Percentiles rank a stretch among this genome's conserved stretches.
These are phyloP conservation scores for Globisporangium emineosum DNA, from an alignment of 352 stramenopile genomes.

Conservation along the genomic window DNA sequence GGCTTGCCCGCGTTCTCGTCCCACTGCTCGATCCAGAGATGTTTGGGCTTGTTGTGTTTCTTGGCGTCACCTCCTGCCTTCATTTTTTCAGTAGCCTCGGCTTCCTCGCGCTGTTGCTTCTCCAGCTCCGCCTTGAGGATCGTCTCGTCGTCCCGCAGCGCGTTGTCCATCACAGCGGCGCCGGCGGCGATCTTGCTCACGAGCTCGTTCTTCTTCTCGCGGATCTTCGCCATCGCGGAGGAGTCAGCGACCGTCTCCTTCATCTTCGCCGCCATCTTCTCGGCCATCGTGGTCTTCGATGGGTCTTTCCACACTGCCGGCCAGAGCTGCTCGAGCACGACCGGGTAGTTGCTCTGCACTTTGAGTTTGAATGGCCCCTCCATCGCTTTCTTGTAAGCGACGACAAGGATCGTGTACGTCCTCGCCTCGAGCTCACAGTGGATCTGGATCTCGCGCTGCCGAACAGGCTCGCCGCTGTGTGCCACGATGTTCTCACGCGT, in stretches of 20 bases:
- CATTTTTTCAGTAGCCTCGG: slow-evolving; percentile 11
- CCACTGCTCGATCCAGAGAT: slow-evolving; percentile 76
- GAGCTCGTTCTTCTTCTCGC: slow-evolving; percentile 74
- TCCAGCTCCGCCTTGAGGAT: slow-evolving; percentile 57
- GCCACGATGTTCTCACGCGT: slow-evolving; percentile 69
- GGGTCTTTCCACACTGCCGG: slow-evolving; percentile 72
- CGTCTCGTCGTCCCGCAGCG: slow-evolving; percentile 62
- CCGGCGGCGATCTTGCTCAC: slow-evolving; percentile 62
- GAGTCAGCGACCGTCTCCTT: slow-evolving; percentile 67
- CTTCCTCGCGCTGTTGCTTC: slow-evolving; percentile 44
- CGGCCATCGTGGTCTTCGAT: slow-evolving; percentile 35
- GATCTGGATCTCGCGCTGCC: slow-evolving; percentile 73
- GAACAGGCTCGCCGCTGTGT: slow-evolving; percentile 70
- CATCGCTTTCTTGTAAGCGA: slow-evolving; percentile 86
- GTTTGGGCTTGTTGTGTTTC: slow-evolving; percentile 22
- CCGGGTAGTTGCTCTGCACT: slow-evolving; percentile 85
- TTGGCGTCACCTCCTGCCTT: slow-evolving; percentile 25
- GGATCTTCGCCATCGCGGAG: slow-evolving; percentile 41
- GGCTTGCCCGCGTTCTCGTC: slow-evolving; percentile 69
- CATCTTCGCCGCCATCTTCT: slow-evolving; percentile 62
- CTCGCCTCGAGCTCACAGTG: slow-evolving; percentile 70
- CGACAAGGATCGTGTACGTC: slow-evolving; percentile 87
- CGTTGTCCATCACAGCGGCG: slow-evolving; percentile 61
- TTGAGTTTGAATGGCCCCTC: slow-evolving; percentile 87
- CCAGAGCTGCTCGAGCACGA: slow-evolving; percentile 76